These are phyloP conservation scores for Pseudozyma flocculosa DNA, from an alignment of 1,284 basidiomycete species.

Conservation along the genomic window DNA sequence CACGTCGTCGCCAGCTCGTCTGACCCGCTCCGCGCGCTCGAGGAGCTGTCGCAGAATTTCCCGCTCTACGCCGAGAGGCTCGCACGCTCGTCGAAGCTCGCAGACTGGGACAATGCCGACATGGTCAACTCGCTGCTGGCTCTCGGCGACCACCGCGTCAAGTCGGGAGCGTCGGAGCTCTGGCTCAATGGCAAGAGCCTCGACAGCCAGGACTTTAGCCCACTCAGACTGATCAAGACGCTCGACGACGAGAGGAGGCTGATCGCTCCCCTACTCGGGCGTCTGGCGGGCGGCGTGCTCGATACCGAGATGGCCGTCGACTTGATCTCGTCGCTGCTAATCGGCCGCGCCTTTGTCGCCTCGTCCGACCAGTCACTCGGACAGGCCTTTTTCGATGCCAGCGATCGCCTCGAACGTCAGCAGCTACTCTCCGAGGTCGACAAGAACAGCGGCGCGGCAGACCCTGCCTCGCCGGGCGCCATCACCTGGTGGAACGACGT, in stretches of 20 bases:
- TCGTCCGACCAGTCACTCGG: constrained; percentile 56
- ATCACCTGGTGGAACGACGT: constrained; percentile 88
- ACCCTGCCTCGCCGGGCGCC: constrained; percentile 60
- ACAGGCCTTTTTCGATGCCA: constrained; percentile 49
- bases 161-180: constrained; percentile 37
- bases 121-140: constrained; percentile 25
- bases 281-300: constrained; percentile 67
- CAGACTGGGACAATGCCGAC: constrained; percentile 9
- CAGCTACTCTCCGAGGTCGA: no score
- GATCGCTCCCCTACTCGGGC: constrained; percentile 59
- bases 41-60: constrained; percentile 50
- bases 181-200: constrained; percentile 52
- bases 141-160: constrained; percentile 20
- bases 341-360: constrained; percentile 25
- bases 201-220: constrained; percentile 22
- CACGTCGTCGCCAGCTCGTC: constrained; percentile 33
- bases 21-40: constrained; percentile 47
- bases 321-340: constrained; percentile 62
- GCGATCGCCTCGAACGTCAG: constrained; percentile 40
- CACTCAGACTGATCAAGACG: constrained; percentile 23
- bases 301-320: constrained; percentile 69
- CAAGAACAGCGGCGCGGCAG: constrained; percentile 4
- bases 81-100: constrained; percentile 24
- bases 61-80: constrained; percentile 39
- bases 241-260: constrained; percentile 72